A percentile compares a stretch with the other conserved stretches of the same genome.
phyloP scores from a whole-genome alignment of 208 protist species.

The Leishmania lainsoni region DNA sequence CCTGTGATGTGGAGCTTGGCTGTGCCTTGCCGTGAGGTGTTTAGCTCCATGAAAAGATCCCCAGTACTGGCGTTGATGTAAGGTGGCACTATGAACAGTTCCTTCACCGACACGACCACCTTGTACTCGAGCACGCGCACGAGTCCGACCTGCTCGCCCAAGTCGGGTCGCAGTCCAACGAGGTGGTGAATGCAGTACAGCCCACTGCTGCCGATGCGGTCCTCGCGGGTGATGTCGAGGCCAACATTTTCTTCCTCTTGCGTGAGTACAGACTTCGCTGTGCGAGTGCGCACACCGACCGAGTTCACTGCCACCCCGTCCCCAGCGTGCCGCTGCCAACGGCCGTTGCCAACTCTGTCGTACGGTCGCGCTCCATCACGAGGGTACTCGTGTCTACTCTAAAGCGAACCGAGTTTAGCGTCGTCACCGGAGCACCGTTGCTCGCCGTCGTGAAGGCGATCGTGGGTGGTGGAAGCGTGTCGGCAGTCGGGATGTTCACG shows the following conservation, averaged over 20 bases:
- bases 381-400: constrained; percentile 38
- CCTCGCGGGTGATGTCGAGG: constrained; percentile 22
- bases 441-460: constrained; percentile 53
- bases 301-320: not conserved
- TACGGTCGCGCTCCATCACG: constrained; percentile 24
- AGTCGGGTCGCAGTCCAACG: constrained; percentile 51
- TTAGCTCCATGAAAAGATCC: constrained; percentile 54
- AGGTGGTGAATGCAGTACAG: constrained; percentile 48
- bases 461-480: constrained; percentile 47
- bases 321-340: not conserved
- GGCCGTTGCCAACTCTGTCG: constrained; percentile 8
- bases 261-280: not conserved
- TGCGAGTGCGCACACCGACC: not conserved
- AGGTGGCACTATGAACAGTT: constrained; percentile 46
- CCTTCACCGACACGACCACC: constrained; percentile 34
- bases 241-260: constrained; percentile 29
- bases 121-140: constrained; percentile 73
- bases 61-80: constrained; percentile 41
- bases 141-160: constrained; percentile 61
- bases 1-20: constrained; percentile 44
- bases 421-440: constrained; percentile 32
- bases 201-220: constrained; percentile 36
- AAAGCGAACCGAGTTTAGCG: constrained; percentile 25
- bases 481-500: constrained; percentile 51
- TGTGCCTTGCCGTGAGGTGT: constrained; percentile 53